phyloP scores from a whole-genome alignment of 768 basidiomycete genomes.

The Lactifluus pinguis region DNA sequence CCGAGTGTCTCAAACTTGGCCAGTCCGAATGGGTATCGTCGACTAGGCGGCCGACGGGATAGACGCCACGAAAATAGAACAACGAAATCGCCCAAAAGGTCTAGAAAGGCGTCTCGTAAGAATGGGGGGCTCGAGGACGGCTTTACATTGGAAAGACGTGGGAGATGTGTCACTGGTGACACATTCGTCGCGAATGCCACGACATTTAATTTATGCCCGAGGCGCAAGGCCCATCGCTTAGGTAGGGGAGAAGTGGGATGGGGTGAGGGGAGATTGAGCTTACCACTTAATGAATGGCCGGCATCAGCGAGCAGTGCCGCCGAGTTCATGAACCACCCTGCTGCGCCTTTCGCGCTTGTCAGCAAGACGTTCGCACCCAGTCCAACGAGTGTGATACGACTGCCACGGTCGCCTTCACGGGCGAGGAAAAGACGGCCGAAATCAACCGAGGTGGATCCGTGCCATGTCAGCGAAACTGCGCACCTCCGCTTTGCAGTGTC shows the following conservation, averaged over 20 bases:
- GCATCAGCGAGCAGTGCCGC: conserved; percentile 90
- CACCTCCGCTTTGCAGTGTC: conserved; percentile 17
- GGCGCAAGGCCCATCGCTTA: neutral
- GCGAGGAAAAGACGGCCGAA: neutral
- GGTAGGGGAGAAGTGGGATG: neutral
- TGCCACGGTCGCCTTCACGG: conserved; percentile 64
- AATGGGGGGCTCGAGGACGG: neutral
- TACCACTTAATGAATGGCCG: conserved; percentile 83
- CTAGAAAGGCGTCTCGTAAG: conserved; percentile 28
- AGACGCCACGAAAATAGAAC: conserved; percentile 84
- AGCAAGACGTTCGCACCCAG: conserved; percentile 74
- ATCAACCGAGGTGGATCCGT: neutral
- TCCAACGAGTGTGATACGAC: conserved; percentile 77
- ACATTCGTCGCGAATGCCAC: neutral
- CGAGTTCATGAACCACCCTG: conserved; percentile 86
- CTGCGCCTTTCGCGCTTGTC: conserved; percentile 75
- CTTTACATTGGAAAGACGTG: neutral
- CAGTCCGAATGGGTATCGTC: conserved; percentile 77
- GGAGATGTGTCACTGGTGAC: neutral
- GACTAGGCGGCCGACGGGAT: conserved; percentile 73
- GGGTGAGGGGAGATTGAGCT: conserved; percentile 23
- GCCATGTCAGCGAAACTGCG: neutral
- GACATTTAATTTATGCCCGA: neutral
- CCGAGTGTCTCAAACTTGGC: conserved; percentile 95
- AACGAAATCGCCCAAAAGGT: conserved; percentile 85